Evolutionary conservation across 2,329 filamentous ascomycete species (phyloP).

Genomic region (Exserohilum rostratum): DNA sequence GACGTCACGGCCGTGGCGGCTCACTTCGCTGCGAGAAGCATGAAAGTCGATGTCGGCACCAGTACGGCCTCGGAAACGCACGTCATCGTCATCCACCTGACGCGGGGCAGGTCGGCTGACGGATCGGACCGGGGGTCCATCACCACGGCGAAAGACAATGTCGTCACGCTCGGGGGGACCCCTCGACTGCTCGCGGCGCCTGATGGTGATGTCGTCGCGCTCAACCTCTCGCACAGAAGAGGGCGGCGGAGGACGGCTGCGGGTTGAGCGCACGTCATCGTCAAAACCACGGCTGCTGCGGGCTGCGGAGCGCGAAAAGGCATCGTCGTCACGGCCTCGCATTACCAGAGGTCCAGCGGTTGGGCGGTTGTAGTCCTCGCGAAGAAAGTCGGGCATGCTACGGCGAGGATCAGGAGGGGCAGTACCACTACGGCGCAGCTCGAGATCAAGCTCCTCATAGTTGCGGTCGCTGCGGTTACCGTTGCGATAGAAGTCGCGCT

Average conservation of each 20-base stretch:
- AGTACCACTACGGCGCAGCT: constrained; percentile 48
- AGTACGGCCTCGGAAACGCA: constrained; percentile 53
- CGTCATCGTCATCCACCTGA: constrained; percentile 53
- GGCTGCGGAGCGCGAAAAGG: constrained; percentile 39
- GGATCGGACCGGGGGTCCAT: constrained; percentile 41
- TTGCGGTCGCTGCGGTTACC: constrained; percentile 49
- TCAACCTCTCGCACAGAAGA: constrained; percentile 38
- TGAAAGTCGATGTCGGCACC: constrained; percentile 44
- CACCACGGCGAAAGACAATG: constrained; percentile 53
- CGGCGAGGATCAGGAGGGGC: constrained; percentile 47
- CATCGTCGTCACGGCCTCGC: constrained; percentile 50
- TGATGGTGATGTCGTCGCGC: constrained; percentile 48
- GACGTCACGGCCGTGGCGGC: constrained; percentile 30
- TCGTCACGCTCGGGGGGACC: constrained; percentile 44
- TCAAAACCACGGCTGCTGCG: constrained; percentile 49
- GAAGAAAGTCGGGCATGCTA: constrained; percentile 56
- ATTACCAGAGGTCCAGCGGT: constrained; percentile 55
- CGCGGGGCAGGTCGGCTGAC: constrained; percentile 36
- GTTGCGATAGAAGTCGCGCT: constrained; percentile 57
- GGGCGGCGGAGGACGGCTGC: constrained; percentile 38
- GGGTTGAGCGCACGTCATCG: constrained; percentile 48
- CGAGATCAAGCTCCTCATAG: constrained; percentile 59
- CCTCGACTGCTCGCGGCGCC: constrained; percentile 45
- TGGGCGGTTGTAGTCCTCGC: constrained; percentile 57
- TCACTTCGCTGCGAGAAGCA: constrained; percentile 31